Evolutionary conservation across 1,139 yeast genomes (phyloP).

Genomic region (Yamadazyma sp.): DNA sequence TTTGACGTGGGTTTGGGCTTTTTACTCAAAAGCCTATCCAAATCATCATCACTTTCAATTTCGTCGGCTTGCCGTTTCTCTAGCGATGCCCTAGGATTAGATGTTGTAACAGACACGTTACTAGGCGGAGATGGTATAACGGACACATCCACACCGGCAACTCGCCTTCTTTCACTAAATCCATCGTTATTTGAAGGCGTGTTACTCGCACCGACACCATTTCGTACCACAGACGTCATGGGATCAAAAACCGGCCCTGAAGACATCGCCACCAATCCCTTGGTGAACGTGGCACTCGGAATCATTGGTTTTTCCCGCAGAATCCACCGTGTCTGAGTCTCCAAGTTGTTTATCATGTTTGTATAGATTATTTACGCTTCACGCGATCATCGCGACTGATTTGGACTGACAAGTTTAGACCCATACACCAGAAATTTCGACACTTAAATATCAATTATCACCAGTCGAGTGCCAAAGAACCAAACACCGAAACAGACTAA

Average conservation of each 20-base stretch:
- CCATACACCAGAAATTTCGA: too few species aligned
- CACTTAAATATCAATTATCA: too few species aligned
- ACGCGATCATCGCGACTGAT: slow-evolving; percentile 3
- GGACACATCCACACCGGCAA: not conserved
- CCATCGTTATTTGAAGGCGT: too few species aligned
- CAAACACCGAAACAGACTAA: too few species aligned
- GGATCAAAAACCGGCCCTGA: slow-evolving; percentile 2
- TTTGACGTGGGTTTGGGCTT: not conserved
- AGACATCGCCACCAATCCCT: slow-evolving; percentile 1
- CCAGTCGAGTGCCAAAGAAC: too few species aligned
- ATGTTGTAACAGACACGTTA: not conserved
- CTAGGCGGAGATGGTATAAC: not conserved
- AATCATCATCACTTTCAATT: slow-evolving; percentile 14
- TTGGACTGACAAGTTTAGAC: too few species aligned
- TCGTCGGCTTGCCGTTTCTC: slow-evolving; percentile 8
- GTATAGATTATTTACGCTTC: not conserved
- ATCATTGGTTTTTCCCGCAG: slow-evolving; percentile 16
- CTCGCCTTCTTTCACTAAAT: too few species aligned
- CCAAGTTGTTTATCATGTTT: slow-evolving; percentile 16
- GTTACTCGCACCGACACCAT: too few species aligned
- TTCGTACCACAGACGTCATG: not conserved
- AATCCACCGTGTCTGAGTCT: slow-evolving; percentile 20
- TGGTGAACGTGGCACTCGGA: slow-evolving; percentile 9
- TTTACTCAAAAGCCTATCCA: slow-evolving; percentile 7
- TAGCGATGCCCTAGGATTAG: not conserved